Evolutionary conservation across 768 basidiomycete genomes (phyloP), one percentile per base, ranked within the genome.

Genomic region (Daedaleopsis sinensis): DNA sequence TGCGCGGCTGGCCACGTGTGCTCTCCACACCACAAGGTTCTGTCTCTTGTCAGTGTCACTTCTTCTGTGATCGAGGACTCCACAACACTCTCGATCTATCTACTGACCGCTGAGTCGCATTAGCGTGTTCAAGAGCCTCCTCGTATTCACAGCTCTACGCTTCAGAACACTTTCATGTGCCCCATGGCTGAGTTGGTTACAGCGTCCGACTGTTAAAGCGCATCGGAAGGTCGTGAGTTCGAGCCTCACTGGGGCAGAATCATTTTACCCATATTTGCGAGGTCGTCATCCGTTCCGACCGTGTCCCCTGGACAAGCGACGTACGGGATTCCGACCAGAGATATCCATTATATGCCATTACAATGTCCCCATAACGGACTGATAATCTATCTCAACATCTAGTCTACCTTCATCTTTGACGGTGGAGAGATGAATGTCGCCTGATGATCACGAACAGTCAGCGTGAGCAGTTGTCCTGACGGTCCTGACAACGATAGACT

Each of bases 161-260:
- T n/a, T n/a, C n/a, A n/a, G n/a, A n/a, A n/a, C 27, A 7, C 27
- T 32, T 32, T 3, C 27, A 32, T 32, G 27, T 23, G 49, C 15
- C 24, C 24, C 49, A 83, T 86, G 85, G 85, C 85, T 86, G 82
- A 86, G 85, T 86, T 86, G 85, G 85, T 86, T 77, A 86, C 83
- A 85, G 86, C 84, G 85, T 86, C 85, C 84, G 85, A 87, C 85
- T 86, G 85, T 87, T 86, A 86, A 12, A 42, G 7, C 27, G 39
- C 16, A 84, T 84, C 82, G 83, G 82, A 84, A 84, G 83, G 82
- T 85, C 84, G 80, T 81, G 81, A 84, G 85, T 85, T 85, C 84
- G 79, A 85, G 79, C 82, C 84, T 86, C 80, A 80, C 79, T 80
- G 83, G 68, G 68, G 70, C 67, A 71, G 67, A 19, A 50, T 62